A percentile compares a stretch with the other conserved stretches of the same genome.
Evolutionary conservation across 768 basidiomycete species (phyloP).

Genomic region (Tubosaeta sp.): DNA sequence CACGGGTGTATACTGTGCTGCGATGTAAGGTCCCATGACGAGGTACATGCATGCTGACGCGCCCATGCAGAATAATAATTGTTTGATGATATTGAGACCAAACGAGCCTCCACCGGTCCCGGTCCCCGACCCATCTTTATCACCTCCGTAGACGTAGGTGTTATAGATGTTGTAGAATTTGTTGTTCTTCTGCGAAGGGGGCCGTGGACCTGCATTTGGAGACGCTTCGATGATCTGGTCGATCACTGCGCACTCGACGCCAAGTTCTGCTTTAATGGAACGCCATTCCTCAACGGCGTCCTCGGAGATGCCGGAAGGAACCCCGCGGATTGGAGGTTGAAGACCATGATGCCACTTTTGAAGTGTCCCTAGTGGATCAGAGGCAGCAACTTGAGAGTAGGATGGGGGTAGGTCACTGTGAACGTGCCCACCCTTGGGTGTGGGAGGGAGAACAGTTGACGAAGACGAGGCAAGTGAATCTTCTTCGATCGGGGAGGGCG

Average conservation of each 20-base stretch:
- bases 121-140: slow-evolving; percentile 33
- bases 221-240: slow-evolving; percentile 58
- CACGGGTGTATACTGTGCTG: slow-evolving; percentile 50
- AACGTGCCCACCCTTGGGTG: slow-evolving; percentile 48
- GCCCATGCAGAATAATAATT: slow-evolving; percentile 55
- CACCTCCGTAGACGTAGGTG: slow-evolving; percentile 53
- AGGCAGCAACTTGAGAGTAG: slow-evolving; percentile 57
- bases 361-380: slow-evolving; percentile 52
- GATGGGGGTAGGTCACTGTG: slow-evolving; percentile 64
- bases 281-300: slow-evolving; percentile 76
- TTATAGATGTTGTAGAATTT: slow-evolving; percentile 88
- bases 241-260: slow-evolving; percentile 71
- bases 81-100: slow-evolving; percentile 37
- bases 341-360: slow-evolving; percentile 70
- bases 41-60: slow-evolving; percentile 60
- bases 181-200: slow-evolving; percentile 39
- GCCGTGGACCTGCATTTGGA: slow-evolving; percentile 28
- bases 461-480: slow-evolving; percentile 70
- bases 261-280: slow-evolving; percentile 72
- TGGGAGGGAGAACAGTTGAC: slow-evolving; percentile 67
- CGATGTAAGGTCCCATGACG: slow-evolving; percentile 54
- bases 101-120: slow-evolving; percentile 20
- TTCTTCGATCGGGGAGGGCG: slow-evolving; percentile 42
- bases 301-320: slow-evolving; percentile 54
- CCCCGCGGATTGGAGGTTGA: slow-evolving; percentile 37